These are phyloP conservation scores for Noccaea bulbosa DNA, from an alignment of 345 rosid species.

Conservation along the genomic window DNA sequence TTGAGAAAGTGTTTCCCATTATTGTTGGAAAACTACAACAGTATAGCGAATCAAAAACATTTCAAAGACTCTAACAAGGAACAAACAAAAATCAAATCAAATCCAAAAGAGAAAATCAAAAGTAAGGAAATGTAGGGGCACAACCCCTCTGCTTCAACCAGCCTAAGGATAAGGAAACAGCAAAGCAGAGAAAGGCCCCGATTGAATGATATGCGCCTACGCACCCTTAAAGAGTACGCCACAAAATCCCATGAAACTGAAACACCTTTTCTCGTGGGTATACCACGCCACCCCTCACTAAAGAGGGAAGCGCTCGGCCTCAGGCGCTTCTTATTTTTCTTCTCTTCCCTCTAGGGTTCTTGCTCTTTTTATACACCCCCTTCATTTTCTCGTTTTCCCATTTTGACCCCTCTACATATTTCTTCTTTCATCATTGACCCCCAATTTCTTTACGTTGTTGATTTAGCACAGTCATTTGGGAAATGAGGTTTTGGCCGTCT, in stretches of 20 bases:
- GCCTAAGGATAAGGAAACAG: slow-evolving; percentile 21
- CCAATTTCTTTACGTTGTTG: neutral
- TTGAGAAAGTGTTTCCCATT: too few species aligned
- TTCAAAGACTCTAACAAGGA: too few species aligned
- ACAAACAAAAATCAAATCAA: too few species aligned
- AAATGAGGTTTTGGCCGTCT: too few species aligned
- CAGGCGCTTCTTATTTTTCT: slow-evolving; percentile 35
- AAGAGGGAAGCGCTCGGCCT: slow-evolving; percentile 51
- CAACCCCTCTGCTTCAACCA: slow-evolving; percentile 19
- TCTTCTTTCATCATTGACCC: neutral
- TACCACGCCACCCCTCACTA: slow-evolving; percentile 51
- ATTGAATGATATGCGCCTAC: slow-evolving; percentile 43
- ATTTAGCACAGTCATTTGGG: too few species aligned
- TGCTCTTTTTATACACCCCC: neutral
- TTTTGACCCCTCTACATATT: neutral
- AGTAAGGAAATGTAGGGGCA: slow-evolving; percentile 30
- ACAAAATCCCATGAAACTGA: slow-evolving; percentile 1
- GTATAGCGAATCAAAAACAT: too few species aligned
- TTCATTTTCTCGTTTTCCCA: neutral
- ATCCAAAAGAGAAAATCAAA: too few species aligned
- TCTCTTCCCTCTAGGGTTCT: slow-evolving; percentile 20
- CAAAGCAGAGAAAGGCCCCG: slow-evolving; percentile 29
- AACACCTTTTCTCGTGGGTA: slow-evolving; percentile 47
- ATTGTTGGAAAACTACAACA: too few species aligned
- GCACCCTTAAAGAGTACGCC: slow-evolving; percentile 40